Conservation (phyloP, 2,329 filamentous ascomycete genomes). For the Diaporthe velutina region DNA sequence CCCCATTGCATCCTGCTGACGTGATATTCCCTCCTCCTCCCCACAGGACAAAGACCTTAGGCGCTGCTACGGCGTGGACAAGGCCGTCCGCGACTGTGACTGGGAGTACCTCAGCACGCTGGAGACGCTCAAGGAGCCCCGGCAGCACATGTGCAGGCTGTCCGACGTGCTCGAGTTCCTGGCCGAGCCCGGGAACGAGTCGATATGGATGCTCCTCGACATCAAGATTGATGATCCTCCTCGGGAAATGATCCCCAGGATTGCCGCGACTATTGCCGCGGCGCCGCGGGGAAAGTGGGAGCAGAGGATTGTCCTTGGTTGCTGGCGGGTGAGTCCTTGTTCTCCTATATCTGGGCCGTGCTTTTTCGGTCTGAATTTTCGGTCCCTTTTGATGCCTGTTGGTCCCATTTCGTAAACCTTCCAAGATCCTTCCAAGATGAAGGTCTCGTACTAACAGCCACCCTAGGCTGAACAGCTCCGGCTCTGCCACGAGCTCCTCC, state of each 20-base stretch:
- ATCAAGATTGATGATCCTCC: constrained; percentile 88
- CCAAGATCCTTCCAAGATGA: too few relatives aligned
- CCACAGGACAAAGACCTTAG: constrained; percentile 75
- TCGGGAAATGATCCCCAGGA: constrained; percentile 76
- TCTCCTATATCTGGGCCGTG: constrained; percentile 44
- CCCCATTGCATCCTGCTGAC: background rate
- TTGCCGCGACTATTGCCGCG: constrained; percentile 72
- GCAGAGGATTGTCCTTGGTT: constrained; percentile 81
- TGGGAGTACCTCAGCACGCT: constrained; percentile 80
- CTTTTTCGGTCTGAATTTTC: background rate
- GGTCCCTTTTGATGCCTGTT: too few relatives aligned
- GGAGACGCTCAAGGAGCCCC: constrained; percentile 75
- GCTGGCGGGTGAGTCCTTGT: constrained; percentile 69
- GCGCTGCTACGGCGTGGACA: constrained; percentile 83
- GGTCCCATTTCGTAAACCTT: too few relatives aligned
- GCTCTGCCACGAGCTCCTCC: constrained; percentile 71
- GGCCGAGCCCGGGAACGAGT: constrained; percentile 70
- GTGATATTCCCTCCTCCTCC: background rate
- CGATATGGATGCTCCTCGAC: constrained; percentile 87
- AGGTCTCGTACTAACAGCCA: background rate
- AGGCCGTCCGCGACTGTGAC: constrained; percentile 80
- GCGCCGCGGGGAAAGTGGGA: constrained; percentile 73
- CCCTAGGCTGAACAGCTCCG: constrained; percentile 56
- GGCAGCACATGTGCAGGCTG: constrained; percentile 80
- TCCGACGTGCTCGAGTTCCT: constrained; percentile 81